Evolutionary conservation across 2,329 filamentous ascomycete genomes (phyloP), one percentile per base, ranked within the genome.

Genomic region (Falciphora oryzae): DNA sequence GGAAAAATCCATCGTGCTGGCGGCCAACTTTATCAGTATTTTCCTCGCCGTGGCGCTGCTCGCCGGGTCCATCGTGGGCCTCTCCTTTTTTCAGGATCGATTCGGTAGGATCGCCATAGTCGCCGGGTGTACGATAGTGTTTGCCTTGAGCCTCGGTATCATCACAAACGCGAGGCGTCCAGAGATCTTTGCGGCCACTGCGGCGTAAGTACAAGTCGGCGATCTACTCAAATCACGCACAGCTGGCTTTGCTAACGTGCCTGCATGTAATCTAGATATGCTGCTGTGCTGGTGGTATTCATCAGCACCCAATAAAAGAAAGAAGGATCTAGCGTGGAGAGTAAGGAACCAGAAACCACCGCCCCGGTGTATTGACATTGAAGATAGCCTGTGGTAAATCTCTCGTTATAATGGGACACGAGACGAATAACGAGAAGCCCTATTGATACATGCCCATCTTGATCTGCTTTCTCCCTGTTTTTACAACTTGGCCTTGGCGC

Each of bases 401-500:
- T 22, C 44, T 53, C 38, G 44, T 11, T n/a, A n/a, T 53, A 53
- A 53, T 53, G 18, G 7, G 6, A 53, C 22, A 25, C 18, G 44
- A 53, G 44, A 53, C 11, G 44, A 22, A 53, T 53, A 25, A 53
- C 44, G 44, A 53, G 44, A 53, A 53, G 44, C 44, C 10, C 2
- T 53, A 53, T 53, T n/a, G 22, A 25, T 53, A 53, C 44, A 53
- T 53, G 44, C 22, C 44, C 44, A 53, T 53, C 44, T 53, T 22
- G 18, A 25, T 53, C 44, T 53, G 18, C 0, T 22, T 53, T n/a
- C 11, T n/a, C 11, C 8, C 44, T n/a, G 22, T 10, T 53, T 25
- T 53, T 67, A 85, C 68, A 85, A 72, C 76, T 79, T 83, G 32
- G 80, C 75, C 73, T 77, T 80, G 64, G 75, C 66, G 59, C 72